A percentile compares a stretch with the other conserved stretches of the same genome.
Conservation (phyloP, 768 basidiomycete species). For the Hypsizygus marmoreus region DNA sequence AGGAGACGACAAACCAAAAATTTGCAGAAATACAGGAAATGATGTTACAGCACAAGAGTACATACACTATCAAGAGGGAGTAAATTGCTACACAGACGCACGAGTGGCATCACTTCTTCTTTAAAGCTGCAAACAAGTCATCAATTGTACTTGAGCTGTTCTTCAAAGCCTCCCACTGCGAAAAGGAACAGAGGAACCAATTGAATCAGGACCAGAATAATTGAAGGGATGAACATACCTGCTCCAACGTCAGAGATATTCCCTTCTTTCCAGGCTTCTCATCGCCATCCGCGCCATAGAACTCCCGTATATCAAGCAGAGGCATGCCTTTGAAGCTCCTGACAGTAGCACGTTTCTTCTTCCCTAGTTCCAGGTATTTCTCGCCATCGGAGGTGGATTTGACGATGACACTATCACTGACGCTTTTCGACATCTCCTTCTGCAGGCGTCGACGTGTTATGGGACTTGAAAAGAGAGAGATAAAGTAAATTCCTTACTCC, state of each 20-base stretch:
- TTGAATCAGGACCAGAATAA: background rate
- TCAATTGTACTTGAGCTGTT: slow-evolving; percentile 48
- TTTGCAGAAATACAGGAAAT: too few species aligned
- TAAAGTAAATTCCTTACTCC: background rate
- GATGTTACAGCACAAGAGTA: too few species aligned
- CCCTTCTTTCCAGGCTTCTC: slow-evolving; percentile 84
- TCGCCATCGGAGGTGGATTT: slow-evolving; percentile 39
- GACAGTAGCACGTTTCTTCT: slow-evolving; percentile 69
- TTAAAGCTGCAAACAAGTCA: slow-evolving; percentile 39
- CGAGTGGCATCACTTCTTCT: slow-evolving; percentile 30
- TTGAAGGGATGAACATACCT: slow-evolving; percentile 41
- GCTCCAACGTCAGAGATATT: slow-evolving; percentile 64
- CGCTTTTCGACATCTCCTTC: slow-evolving; percentile 14
- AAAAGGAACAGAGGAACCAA: background rate
- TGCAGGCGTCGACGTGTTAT: background rate
- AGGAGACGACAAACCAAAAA: too few species aligned
- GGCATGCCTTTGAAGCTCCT: slow-evolving; percentile 49
- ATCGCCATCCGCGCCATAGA: slow-evolving; percentile 53
- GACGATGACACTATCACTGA: slow-evolving; percentile 23
- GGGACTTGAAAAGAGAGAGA: background rate
- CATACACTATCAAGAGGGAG: slow-evolving; percentile 4
- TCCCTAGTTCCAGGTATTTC: slow-evolving; percentile 70
- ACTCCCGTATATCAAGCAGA: slow-evolving; percentile 76
- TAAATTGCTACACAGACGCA: slow-evolving; percentile 1
- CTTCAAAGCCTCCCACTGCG: slow-evolving; percentile 63